Evolutionary conservation across 805 yeast genomes (phyloP).

Genomic region (Dipodascus albidus): DNA sequence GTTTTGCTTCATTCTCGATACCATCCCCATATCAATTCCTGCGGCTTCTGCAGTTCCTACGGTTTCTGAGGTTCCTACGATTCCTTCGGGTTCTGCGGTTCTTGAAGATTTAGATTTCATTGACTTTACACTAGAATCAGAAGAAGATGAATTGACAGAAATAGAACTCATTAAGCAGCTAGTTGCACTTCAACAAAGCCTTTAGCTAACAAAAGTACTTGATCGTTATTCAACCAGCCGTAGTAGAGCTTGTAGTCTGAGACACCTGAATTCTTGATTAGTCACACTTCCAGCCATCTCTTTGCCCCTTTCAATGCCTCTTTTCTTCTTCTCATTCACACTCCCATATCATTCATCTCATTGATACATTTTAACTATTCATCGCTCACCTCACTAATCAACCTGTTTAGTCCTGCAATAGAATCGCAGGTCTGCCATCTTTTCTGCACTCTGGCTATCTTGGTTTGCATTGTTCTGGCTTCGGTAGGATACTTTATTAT

Average conservation of each 20-base stretch:
- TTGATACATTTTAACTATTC: neutral
- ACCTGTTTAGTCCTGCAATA: no score
- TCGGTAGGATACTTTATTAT: no score
- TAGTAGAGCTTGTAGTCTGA: neutral
- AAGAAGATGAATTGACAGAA: neutral
- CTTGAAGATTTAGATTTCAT: neutral
- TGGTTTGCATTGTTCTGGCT: no score
- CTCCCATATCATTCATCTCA: neutral
- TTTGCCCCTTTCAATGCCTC: neutral
- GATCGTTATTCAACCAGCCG: no score
- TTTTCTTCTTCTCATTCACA: neutral
- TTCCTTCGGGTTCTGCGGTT: neutral
- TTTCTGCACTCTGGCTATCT: no score
- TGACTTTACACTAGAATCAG: neutral
- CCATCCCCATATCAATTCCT: neutral
- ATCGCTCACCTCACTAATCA: no score
- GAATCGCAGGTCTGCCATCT: no score
- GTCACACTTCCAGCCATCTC: neutral
- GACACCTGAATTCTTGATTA: neutral
- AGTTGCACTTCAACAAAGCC: neutral
- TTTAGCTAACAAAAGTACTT: no score
- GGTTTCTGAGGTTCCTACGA: no score
- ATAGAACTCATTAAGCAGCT: neutral
- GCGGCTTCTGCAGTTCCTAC: no score
- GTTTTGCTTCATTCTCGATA: neutral